Conservation (phyloP, 2,329 filamentous ascomycete genomes). For the Davidsoniella australis region DNA sequence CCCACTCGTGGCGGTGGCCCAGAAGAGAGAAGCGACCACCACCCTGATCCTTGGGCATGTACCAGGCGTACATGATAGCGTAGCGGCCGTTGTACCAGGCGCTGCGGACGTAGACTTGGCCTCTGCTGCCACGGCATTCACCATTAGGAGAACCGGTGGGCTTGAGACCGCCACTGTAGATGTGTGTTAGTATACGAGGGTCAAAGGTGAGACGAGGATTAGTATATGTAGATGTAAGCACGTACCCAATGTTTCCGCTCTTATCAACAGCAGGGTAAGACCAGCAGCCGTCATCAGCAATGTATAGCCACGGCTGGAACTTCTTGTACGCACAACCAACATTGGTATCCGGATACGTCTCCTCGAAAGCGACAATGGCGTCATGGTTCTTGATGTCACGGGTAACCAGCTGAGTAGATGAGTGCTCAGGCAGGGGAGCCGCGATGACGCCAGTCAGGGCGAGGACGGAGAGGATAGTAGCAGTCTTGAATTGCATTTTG, state of each 20-base stretch:
- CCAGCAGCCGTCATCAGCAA: conserved; percentile 40
- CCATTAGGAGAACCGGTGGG: conserved; percentile 18
- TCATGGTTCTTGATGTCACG: conserved; percentile 19
- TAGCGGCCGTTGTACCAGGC: conserved; percentile 17
- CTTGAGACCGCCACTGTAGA: conserved; percentile 20
- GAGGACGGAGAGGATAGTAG: not conserved
- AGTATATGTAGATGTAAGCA: not conserved
- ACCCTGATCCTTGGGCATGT: conserved; percentile 29
- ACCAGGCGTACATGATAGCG: conserved; percentile 28
- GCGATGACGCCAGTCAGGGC: conserved; percentile 4
- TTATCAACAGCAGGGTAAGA: conserved; percentile 45
- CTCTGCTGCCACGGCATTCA: conserved; percentile 20
- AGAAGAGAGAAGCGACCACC: conserved; percentile 14
- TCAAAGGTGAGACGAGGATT: not conserved
- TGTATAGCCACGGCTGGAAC: conserved; percentile 21
- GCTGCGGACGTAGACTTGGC: conserved; percentile 24
- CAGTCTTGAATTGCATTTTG: conserved; percentile 10
- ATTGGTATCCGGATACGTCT: conserved; percentile 18
- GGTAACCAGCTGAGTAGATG: conserved; percentile 15
- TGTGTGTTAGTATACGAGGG: not conserved
- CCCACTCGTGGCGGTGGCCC: conserved; percentile 26
- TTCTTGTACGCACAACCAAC: conserved; percentile 19
- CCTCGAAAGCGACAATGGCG: conserved; percentile 19
- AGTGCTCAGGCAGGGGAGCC: not conserved
- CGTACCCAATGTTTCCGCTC: conserved; percentile 37